Evolutionary conservation across 2,329 filamentous ascomycete genomes (phyloP).

Genomic region (Falciphora oryzae): DNA sequence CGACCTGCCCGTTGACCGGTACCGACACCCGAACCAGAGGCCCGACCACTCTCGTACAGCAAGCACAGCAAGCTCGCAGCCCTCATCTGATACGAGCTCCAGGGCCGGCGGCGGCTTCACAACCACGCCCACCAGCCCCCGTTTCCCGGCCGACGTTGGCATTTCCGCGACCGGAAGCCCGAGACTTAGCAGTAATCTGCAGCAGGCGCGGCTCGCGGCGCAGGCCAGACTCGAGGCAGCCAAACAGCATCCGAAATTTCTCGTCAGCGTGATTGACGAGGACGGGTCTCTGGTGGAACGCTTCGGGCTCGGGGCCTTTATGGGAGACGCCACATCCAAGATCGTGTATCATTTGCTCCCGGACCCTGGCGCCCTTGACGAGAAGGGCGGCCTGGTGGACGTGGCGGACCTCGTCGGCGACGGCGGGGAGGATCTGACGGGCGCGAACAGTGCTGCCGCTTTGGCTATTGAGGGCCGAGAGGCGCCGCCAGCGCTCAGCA

Average conservation of each 20-base stretch:
- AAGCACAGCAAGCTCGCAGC: slow-evolving; percentile 8
- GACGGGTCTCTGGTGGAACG: slow-evolving; percentile 44
- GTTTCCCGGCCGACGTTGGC: slow-evolving; percentile 2
- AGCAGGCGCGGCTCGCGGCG: slow-evolving; percentile 53
- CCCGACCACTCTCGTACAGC: slow-evolving; percentile 10
- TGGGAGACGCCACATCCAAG: slow-evolving; percentile 53
- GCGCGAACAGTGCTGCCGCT: slow-evolving; percentile 8
- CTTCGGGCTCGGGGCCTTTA: slow-evolving; percentile 52
- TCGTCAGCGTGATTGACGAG: slow-evolving; percentile 52
- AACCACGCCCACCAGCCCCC: slow-evolving; percentile 16
- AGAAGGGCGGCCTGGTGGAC: slow-evolving; percentile 49
- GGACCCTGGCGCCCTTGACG: slow-evolving; percentile 50
- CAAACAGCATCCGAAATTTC: slow-evolving; percentile 46
- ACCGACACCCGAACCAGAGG: slow-evolving; percentile 17
- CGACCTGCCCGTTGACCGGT: slow-evolving; percentile 45
- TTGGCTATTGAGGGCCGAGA: slow-evolving; percentile 16
- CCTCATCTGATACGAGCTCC: neutral
- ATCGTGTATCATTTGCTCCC: slow-evolving; percentile 57
- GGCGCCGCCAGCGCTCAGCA: neutral
- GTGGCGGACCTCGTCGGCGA: slow-evolving; percentile 44
- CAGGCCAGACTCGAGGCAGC: slow-evolving; percentile 60
- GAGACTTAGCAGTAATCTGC: slow-evolving; percentile 31
- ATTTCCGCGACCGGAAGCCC: neutral
- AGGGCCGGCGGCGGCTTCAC: neutral
- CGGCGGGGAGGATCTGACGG: slow-evolving; percentile 36